Base-by-base conservation (phyloP, 2,329 filamentous ascomycete species). In the Venturia aucupariae region DNA sequence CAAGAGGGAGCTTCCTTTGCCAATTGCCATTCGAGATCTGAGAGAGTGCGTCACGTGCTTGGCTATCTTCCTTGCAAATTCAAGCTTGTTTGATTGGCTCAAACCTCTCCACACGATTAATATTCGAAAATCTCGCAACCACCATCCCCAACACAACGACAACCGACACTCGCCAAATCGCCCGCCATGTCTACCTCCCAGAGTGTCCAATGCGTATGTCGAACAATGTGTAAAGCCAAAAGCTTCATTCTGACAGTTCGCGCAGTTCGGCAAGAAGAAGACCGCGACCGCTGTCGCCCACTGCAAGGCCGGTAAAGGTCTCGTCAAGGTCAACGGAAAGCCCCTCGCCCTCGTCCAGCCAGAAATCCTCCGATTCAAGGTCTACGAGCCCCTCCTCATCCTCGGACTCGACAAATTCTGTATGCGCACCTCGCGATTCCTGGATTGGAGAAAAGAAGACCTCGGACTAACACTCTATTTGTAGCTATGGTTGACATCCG, bases 271-370 rank as follows among this genome's bases (percentile, higher is more conserved):
- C 88, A 97, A 97, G 89, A 82, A 81, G 79, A 82, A 80, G 78
- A 81, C 79, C 67, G 80, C 80, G 70, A 82, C 80, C 85, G 91
- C 91, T 75, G 91, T 95, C 82, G 91, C 90, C 80, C 90, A 93
- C 84, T 93, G 90, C 89, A 92, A 93, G 87, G 81, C 86, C 78
- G 88, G 88, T 77, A 89, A 89, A 80, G 94, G 94, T 81, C 88
- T 97, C 75, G 86, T 99, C 83, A 96, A 95, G 86, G 94, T 97
- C 82, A 99, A 97, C 86, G 94, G 94, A 82, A 90, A 91, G 80
- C 94, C 94, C 76, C 88, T 99, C 75, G 84, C 84, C 76, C 90
- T 97, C 75, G 90, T 96, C 75, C 90, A 97, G 84, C 92, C 94
- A 75, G 90, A 96, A 84, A 88, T 96, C 81, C 86, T 99, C 76